Evolutionary conservation across 306 rosid species (phyloP).

Genomic region (Rosa rugosa): DNA sequence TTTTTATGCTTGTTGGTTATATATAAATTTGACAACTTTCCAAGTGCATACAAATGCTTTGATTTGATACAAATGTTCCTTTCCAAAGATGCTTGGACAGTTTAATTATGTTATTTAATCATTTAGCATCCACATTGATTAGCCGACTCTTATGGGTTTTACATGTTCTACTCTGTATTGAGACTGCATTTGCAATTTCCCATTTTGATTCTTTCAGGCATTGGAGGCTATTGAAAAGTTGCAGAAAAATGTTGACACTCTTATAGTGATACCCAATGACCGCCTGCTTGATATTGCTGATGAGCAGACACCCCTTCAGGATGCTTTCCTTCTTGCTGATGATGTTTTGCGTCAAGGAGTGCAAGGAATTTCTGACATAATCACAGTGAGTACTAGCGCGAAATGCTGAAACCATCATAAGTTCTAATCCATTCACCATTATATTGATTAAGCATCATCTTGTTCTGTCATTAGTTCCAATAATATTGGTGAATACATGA

Average conservation of each 20-base stretch:
- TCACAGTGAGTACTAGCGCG: constrained; percentile 61
- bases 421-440: constrained; percentile 1
- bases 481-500: not conserved
- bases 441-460: not conserved
- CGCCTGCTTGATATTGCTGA: constrained; percentile 94
- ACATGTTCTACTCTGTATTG: not conserved
- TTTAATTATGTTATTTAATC: not conserved
- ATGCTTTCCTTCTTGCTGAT: constrained; percentile 91
- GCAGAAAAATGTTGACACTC: constrained; percentile 96
- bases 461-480: not conserved
- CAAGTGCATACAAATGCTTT: not conserved
- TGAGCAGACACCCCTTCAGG: constrained; percentile 91
- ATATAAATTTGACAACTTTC: not conserved
- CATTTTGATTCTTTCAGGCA: constrained; percentile 56
- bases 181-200: not conserved
- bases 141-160: not conserved
- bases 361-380: constrained; percentile 95
- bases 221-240: constrained; percentile 91
- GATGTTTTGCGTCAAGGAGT: constrained; percentile 98
- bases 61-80: not conserved
- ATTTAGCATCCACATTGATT: not conserved
- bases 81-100: not conserved
- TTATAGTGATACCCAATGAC: constrained; percentile 94
- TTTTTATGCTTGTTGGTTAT: constrained; percentile 3
- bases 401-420: constrained; percentile 3